Conservation (phyloP, 148 eudicot species). For the Heliosperma pusillum region DNA sequence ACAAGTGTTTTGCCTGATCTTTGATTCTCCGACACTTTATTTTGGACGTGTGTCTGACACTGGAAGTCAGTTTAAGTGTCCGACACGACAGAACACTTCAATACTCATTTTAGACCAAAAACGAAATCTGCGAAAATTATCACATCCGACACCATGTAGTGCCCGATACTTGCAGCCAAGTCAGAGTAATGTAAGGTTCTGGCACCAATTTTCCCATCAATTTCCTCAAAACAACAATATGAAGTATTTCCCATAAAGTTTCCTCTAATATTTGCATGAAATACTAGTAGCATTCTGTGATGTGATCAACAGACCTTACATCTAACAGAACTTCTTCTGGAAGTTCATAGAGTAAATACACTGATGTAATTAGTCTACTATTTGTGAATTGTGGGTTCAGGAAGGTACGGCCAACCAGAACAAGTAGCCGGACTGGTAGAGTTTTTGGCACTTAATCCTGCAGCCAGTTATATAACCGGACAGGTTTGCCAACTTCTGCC, state of each 20-base stretch:
- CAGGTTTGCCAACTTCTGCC: slow-evolving; percentile 39
- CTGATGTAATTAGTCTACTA: not conserved
- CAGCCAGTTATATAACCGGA: slow-evolving; percentile 78
- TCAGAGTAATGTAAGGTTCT: too few relatives aligned
- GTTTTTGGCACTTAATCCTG: slow-evolving; percentile 73
- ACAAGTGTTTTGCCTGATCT: not conserved
- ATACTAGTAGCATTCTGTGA: not conserved
- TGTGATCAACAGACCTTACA: slow-evolving; percentile 2
- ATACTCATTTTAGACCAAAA: too few relatives aligned
- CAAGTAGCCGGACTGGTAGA: slow-evolving; percentile 84
- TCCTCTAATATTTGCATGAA: not conserved
- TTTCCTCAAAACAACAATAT: not conserved
- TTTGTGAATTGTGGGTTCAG: slow-evolving; percentile 32
- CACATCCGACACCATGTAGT: too few relatives aligned
- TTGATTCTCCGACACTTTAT: too few relatives aligned
- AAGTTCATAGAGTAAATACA: not conserved
- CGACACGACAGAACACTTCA: too few relatives aligned
- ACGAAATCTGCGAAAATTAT: too few relatives aligned
- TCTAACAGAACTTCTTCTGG: not conserved
- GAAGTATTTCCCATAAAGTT: not conserved
- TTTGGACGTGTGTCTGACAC: too few relatives aligned
- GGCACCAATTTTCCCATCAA: not conserved
- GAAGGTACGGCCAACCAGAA: slow-evolving; percentile 73
- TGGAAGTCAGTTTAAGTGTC: too few relatives aligned
- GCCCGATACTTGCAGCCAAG: too few relatives aligned